Base-by-base conservation (phyloP, 2,329 filamentous ascomycete genomes). In the Geosmithia morbida region DNA sequence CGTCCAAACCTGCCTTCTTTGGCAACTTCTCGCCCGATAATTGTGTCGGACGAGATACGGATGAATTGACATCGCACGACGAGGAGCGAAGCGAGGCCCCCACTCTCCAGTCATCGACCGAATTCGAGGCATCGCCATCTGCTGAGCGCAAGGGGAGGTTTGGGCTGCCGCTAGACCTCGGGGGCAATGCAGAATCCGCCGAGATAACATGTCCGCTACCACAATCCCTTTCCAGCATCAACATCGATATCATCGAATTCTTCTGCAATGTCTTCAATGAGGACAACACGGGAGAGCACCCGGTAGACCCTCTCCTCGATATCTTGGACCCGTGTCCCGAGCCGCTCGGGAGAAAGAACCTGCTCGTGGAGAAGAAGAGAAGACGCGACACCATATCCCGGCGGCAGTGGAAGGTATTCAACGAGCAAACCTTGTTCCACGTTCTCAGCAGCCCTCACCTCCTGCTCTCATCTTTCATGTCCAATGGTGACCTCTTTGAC, bases 381-480 rank as follows among this genome's bases (percentile, higher is more conserved):
- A 18, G 11, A 7, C 41, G 30, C 44, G 29, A 44, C 18, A n/a
- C 29, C 10, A 37, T 44, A 16, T 46, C 45, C 2, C 40, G 37
- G 14, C 45, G 30, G 16, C 48, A 47, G 7, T 83, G 79, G 75
- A 75, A 71, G 51, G 56, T 68, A 1, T 84, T 84, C 54, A 69
- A 75, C 30, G 74, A 81, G 51, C 81, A 84, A 55, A 77, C 74
- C 45, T 62, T 84, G 7, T 84, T 83, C 57, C 74, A 74, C 53
- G 72, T 81, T 7, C 65, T 85, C 44, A 78, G 76, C 52, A 70
- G 77, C 45, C 75, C 78, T 1, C 66, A 66, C 14, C 65, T 71
- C 5, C 61, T 78, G 8, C 61, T 81, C 26, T 62, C 61, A 39
- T 82, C 79, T 1, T 84, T 85, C 51, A 72, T 71, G 1, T 59